Evolutionary conservation across 1,139 yeast species (phyloP), one percentile per base, ranked within the genome.

Genomic region (Geotrichum armillariae): DNA sequence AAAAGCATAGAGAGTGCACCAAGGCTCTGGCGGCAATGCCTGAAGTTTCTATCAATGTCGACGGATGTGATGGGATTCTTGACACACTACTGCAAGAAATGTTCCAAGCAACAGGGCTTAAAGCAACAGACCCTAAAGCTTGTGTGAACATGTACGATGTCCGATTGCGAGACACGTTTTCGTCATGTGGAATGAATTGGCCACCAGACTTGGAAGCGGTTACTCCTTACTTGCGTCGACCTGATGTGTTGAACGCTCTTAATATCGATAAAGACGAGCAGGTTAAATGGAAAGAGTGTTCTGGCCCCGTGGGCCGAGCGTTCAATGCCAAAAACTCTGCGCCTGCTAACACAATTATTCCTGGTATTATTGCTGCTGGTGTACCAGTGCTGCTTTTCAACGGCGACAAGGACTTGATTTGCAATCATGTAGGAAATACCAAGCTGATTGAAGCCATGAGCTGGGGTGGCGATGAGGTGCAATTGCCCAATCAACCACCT

Each of bases 161-260:
- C 52, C 76, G 86, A 31, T 71, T 85, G 49, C 73, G 69, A 29
- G 97, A 93, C 64, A 67, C 80, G 0, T 89, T 72, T 59, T 97
- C 98, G 0, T 71, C 86, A 0, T 93, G 99, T 69, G 99, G 99
- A 4, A 77, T 82, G 81, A 85, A 86, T 64, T 93, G 99, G 99
- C 99, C 99, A 0, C 79, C 78, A 21, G 93, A 82, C 57, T 71
- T 91, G 56, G 71, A 68, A 0, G 59, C 70, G 43, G 82, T 90
- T 12, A 71, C 76, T 0, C 78, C 80, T 8, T 93, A 86, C 62
- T 75, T 93, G 53, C 71, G 78, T 21, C 64, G 69, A 1, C 71
- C 73, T 0, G 77, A 76, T 1, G 93, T 87, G 16, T 77, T 80
- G 63, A 62, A 69, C 25, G 78, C 84, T 3, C 71, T 93, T 60